Evolutionary conservation across 768 basidiomycete species (phyloP), one percentile per base, ranked within the genome.

Genomic region (Lactifluus pinguis): DNA sequence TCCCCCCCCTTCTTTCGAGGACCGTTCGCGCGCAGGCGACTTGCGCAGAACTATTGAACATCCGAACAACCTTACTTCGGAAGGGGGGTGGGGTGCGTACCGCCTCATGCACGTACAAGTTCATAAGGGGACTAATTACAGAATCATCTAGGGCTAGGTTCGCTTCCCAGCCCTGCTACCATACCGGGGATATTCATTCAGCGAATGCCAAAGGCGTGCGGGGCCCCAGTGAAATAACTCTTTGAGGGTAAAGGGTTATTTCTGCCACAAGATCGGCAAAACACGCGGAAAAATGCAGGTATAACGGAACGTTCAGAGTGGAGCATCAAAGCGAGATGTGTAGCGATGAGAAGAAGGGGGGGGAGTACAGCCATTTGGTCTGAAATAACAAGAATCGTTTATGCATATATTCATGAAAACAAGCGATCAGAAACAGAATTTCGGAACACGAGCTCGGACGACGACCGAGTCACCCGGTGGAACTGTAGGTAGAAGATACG

Each of bases 221-320:
- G 42, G 49, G 49, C 50, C 44, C 57, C 57, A 56, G 6, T 9
- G 49, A 29, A 44, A 39, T 5, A 6, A 47, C 39, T 34, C n/a
- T 9, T 19, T 30, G 19, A 44, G 48, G 47, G 53, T 36, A 29
- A 6, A 15, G 53, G 45, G 45, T 25, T 39, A 25, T 25, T 38
- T 30, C 55, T 36, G 47, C 38, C 21, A 38, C 29, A 29, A 36
- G 9, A 10, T 14, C 8, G 34, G 48, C 34, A 29, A 50, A 32
- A 60, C 48, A 55, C 19, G 60, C 49, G 60, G 60, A 50, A 19
- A 50, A 44, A 29, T 36, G 60, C 49, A 34, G 49, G 32, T 21
- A 38, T 11, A 11, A 38, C 15, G 32, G 54, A 61, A 30, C 14
- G 6, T 29, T 47, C 10, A 53, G 52, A 17, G 36, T 32, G 53